These are phyloP conservation scores for Logfia minima DNA, from an alignment of 129 eudicot species.

Conservation along the genomic window DNA sequence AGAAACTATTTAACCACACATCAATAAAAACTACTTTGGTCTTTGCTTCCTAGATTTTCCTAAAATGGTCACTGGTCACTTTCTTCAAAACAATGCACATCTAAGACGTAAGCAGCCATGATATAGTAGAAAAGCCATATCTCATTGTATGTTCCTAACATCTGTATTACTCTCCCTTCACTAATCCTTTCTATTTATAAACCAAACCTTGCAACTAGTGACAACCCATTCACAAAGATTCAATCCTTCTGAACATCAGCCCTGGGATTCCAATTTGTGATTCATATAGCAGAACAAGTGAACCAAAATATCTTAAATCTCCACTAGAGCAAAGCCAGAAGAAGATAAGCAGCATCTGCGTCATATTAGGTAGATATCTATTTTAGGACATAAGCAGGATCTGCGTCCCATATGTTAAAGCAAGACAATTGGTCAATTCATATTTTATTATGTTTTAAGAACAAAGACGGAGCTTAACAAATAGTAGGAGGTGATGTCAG, in stretches of 20 bases:
- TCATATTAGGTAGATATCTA: neutral
- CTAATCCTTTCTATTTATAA: neutral
- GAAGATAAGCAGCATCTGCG: neutral
- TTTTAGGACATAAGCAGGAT: neutral
- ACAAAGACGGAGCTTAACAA: neutral
- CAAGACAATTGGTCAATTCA: neutral
- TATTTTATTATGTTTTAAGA: neutral
- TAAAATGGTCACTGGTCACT: conserved; percentile 2
- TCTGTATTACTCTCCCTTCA: neutral
- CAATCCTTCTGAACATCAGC: conserved; percentile 5
- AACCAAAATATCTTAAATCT: conserved; percentile 6
- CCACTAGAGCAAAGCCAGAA: conserved; percentile 12
- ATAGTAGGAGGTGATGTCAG: neutral
- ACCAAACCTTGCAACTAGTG: neutral
- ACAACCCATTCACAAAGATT: neutral
- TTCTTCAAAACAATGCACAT: conserved; percentile 23
- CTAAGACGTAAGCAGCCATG: conserved; percentile 5
- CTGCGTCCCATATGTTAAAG: conserved; percentile 15
- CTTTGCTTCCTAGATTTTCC: conserved; percentile 18
- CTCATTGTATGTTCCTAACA: neutral
- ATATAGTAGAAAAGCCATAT: conserved; percentile 4
- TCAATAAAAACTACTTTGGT: neutral
- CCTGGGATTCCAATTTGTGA: conserved; percentile 1
- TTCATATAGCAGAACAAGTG: neutral
- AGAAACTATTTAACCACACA: neutral